Percentiles rank a stretch among this genome's conserved stretches.
Evolutionary conservation across 169 alveolate genomes (phyloP).

Genomic region (Plasmodium sp.): DNA sequence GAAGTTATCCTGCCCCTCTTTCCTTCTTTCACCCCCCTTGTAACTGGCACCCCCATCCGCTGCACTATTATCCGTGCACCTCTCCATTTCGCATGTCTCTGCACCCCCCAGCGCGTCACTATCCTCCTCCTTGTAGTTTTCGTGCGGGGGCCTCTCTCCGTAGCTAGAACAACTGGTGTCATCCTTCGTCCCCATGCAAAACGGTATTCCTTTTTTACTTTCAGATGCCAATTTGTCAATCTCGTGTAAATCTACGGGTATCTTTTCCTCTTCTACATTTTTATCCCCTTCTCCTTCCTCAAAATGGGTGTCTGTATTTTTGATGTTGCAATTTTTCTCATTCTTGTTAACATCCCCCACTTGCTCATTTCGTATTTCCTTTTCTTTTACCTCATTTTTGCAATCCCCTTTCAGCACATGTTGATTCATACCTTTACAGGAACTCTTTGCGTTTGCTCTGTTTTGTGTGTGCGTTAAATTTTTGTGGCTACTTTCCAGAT

Average conservation of each 20-base stretch:
- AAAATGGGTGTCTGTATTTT: background rate
- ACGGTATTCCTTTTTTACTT: background rate
- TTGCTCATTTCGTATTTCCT: background rate
- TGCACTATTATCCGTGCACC: background rate
- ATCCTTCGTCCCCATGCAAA: background rate
- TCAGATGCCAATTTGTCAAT: background rate
- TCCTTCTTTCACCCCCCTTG: background rate
- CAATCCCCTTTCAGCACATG: background rate
- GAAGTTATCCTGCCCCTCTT: background rate
- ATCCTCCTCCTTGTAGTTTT: background rate
- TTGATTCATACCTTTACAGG: background rate
- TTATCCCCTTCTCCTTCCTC: background rate
- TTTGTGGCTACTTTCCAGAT: background rate
- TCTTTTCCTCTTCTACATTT: background rate
- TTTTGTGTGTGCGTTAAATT: background rate
- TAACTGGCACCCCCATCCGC: background rate
- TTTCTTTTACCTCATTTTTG: background rate
- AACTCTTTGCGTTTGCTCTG: background rate
- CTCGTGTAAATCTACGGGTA: slow-evolving; percentile 6
- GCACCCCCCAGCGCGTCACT: background rate
- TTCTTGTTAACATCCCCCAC: background rate
- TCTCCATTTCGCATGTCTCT: background rate
- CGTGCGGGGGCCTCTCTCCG: background rate
- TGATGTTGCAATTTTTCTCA: background rate
- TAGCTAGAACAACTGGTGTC: slow-evolving; percentile 16